phyloP scores from a whole-genome alignment of 306 rosid species.

The Dryas octopetala region DNA sequence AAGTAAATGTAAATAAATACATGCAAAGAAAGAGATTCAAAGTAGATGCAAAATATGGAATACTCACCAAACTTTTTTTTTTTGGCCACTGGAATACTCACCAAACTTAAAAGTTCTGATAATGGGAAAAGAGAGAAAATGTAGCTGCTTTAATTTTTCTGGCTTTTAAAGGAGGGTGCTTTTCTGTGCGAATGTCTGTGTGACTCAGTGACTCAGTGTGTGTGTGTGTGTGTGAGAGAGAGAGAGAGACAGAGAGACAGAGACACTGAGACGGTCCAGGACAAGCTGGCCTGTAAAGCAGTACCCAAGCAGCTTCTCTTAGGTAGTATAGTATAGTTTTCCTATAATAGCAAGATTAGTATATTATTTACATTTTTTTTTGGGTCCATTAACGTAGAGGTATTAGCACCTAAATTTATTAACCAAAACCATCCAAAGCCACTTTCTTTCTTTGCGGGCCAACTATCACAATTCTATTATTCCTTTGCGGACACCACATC shows the following conservation, averaged over 20 bases:
- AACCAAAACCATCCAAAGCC: no score
- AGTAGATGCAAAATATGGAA: constrained; percentile 30
- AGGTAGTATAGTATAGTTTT: neutral
- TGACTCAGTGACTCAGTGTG: neutral
- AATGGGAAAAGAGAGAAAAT: constrained; percentile 10
- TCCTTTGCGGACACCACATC: no score
- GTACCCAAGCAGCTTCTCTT: constrained; percentile 14
- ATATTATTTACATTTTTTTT: neutral
- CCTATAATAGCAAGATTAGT: no score
- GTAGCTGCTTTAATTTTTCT: constrained; percentile 5
- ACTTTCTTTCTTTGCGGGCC: no score
- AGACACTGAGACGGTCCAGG: constrained; percentile 22
- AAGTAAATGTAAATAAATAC: constrained; percentile 4
- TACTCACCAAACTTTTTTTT: neutral
- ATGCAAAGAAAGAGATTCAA: constrained; percentile 21
- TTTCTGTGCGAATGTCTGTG: constrained; percentile 6
- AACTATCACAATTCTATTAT: no score
- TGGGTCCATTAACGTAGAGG: no score
- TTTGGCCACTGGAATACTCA: neutral
- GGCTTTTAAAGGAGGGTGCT: constrained; percentile 17
- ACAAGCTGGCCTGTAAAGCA: constrained; percentile 38
- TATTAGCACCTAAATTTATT: no score
- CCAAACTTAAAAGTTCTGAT: constrained; percentile 9
- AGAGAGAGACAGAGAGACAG: constrained; percentile 6
- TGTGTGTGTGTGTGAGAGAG: neutral